These are phyloP conservation scores for Yarrowia phangngaensis DNA, from an alignment of 805 yeast genomes.

Conservation along the genomic window DNA sequence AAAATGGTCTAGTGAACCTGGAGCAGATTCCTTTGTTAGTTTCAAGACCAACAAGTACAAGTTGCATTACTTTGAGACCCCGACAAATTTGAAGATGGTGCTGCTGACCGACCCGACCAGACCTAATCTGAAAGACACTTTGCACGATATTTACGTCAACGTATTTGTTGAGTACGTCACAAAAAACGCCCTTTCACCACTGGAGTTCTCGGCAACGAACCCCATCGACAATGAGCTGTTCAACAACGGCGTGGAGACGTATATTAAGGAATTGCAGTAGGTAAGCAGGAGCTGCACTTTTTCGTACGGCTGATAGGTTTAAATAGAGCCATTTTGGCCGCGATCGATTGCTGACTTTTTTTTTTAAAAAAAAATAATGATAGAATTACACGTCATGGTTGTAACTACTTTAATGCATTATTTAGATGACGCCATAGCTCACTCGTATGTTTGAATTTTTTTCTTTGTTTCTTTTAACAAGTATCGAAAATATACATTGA, in stretches of 20 bases:
- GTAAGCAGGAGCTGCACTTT: too few species aligned
- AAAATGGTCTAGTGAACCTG: constrained; percentile 45
- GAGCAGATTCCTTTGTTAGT: constrained; percentile 37
- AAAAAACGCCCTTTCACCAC: constrained; percentile 56
- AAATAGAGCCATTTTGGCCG: too few species aligned
- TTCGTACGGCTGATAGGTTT: too few species aligned
- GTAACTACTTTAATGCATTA: too few species aligned
- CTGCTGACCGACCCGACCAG: constrained; percentile 62
- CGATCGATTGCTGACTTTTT: too few species aligned
- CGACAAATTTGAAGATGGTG: constrained; percentile 73
- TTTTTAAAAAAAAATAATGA: too few species aligned
- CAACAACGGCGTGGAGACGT: constrained; percentile 53
- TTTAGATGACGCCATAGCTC: too few species aligned
- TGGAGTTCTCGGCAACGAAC: constrained; percentile 53
- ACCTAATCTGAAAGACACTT: constrained; percentile 52
- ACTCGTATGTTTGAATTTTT: too few species aligned
- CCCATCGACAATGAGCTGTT: constrained; percentile 57
- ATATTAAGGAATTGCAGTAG: constrained; percentile 32
- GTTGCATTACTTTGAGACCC: constrained; percentile 75
- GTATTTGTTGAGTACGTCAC: constrained; percentile 59
- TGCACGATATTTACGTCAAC: constrained; percentile 57
- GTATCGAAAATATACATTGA: too few species aligned
- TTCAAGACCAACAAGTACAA: constrained; percentile 63
- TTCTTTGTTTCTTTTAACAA: too few species aligned
- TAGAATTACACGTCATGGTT: too few species aligned